Percentiles rank a stretch among this genome's conserved stretches.
Conservation (phyloP, 495 filamentous ascomycete species). For the Ascobolus immersus region DNA sequence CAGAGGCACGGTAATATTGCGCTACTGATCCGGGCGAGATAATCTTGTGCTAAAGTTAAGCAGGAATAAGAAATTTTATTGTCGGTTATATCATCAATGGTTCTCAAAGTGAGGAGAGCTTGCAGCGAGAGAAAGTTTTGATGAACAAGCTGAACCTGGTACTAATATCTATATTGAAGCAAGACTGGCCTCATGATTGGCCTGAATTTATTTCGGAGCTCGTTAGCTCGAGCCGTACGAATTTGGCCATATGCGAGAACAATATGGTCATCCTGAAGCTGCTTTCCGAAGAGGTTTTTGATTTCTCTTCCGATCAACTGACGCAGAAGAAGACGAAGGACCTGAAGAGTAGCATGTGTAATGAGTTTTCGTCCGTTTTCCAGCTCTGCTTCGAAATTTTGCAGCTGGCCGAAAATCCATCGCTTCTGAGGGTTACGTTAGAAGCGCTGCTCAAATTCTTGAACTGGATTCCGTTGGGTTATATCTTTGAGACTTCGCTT, state of each 20-base stretch:
- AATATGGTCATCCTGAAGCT: conserved; percentile 97
- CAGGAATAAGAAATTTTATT: conserved; percentile 94
- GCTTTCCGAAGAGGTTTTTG: conserved; percentile 93
- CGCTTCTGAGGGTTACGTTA: conserved; percentile 73
- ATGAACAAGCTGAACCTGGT: conserved; percentile 96
- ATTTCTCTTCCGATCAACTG: conserved; percentile 96
- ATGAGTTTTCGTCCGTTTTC: conserved; percentile 93
- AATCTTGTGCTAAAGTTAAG: conserved; percentile 1
- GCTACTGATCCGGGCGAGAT: conserved; percentile 5
- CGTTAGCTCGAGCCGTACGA: conserved; percentile 78
- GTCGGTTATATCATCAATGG: conserved; percentile 90
- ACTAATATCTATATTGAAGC: conserved; percentile 88
- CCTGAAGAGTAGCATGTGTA: conserved; percentile 90
- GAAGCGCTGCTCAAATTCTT: conserved; percentile 87
- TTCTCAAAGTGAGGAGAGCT: conserved; percentile 63
- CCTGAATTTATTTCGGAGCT: conserved; percentile 99
- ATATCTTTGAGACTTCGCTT: conserved; percentile 91
- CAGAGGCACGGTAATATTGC: conserved; percentile 85
- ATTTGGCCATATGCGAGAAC: conserved; percentile 93
- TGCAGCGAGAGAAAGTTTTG: conserved; percentile 56
- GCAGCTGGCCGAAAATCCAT: conserved; percentile 63
- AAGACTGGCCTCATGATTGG: conserved; percentile 99
- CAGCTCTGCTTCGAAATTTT: conserved; percentile 86
- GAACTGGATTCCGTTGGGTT: conserved; percentile 96
- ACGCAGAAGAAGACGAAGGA: conserved; percentile 87